Base-by-base conservation (phyloP, 257 asterid genomes). In the Eustoma russellianum region DNA sequence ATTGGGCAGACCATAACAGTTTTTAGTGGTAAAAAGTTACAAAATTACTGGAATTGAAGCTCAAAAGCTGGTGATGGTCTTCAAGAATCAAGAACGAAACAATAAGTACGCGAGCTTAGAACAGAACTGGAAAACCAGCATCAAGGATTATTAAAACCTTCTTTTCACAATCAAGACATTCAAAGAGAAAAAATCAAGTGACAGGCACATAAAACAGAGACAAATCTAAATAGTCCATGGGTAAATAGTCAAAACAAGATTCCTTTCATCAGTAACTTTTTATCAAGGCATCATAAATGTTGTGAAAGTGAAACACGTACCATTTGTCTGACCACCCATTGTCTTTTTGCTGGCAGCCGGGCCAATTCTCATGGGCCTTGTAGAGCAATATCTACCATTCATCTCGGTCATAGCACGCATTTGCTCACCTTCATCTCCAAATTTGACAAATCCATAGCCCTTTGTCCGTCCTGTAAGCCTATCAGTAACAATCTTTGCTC, bases 341-440 rank as follows among this genome's bases (percentile, higher is more conserved):
- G 71, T 74, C 63, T 86, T 94, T 70, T 90, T 90, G 81, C 78
- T 90, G 55, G 97, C 86, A 64, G 97, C 97, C 13, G 85, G 91
- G 55, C 97, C 97, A 66, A 86, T 71, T 46, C 97, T 79, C 97
- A 90, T 90, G 35, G 93, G 91, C 77, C 97, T 90, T 13, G 88
- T 83, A 16, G 97, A 90, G 68, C 93, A 83, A 66, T 76, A 82
- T 69, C 64, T 82, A 15, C 97, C 97, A 75, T 86, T 90, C 97
- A 90, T 90, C 83, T 90, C 97, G 52, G 77, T 68, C 94, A 86
- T 79, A 55, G 97, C 94, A 24, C 81, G 94, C 33, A 81, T 7
- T 60, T 86, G 97, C 59, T 89, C 97, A 41, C 78, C 71, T 78
- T 86, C 95, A 66, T 89, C 97, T 11, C 73, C 74, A 66, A 89